These are phyloP conservation scores for Wickerhamomyces canadensis DNA, from an alignment of 805 yeast genomes.

Conservation along the genomic window DNA sequence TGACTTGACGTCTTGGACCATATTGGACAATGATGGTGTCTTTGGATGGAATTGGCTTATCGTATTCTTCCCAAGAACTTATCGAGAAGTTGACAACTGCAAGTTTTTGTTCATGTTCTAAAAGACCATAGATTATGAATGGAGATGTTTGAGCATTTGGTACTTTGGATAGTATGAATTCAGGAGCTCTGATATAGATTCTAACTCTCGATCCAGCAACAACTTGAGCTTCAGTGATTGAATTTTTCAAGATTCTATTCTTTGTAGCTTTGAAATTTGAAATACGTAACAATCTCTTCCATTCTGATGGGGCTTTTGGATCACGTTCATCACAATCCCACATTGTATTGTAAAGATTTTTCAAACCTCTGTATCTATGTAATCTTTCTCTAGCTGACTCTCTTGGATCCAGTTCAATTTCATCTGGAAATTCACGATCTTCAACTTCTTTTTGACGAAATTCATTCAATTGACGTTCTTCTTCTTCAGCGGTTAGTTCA, in stretches of 20 bases:
- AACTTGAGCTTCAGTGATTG: slow-evolving; percentile 38
- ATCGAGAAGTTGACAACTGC: slow-evolving; percentile 79
- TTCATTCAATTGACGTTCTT: slow-evolving; percentile 64
- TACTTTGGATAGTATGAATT: slow-evolving; percentile 36
- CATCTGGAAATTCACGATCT: slow-evolving; percentile 93
- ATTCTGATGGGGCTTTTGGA: slow-evolving; percentile 66
- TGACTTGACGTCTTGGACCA: slow-evolving; percentile 84
- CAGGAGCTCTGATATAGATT: slow-evolving; percentile 55
- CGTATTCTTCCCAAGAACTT: slow-evolving; percentile 86
- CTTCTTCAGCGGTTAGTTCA: slow-evolving; percentile 79
- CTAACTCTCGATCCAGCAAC: slow-evolving; percentile 61
- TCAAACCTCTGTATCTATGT: slow-evolving; percentile 78
- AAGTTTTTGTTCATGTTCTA: slow-evolving; percentile 81
- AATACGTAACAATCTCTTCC: slow-evolving; percentile 70
- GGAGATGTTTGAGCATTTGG: slow-evolving; percentile 41
- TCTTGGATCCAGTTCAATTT: slow-evolving; percentile 74
- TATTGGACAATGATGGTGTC: slow-evolving; percentile 81
- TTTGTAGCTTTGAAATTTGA: slow-evolving; percentile 73
- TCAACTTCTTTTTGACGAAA: slow-evolving; percentile 71
- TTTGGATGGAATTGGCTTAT: slow-evolving; percentile 78
- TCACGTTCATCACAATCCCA: slow-evolving; percentile 91
- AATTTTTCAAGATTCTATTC: slow-evolving; percentile 60
- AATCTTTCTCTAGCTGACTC: slow-evolving; percentile 74
- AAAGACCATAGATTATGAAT: slow-evolving; percentile 64
- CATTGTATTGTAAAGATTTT: slow-evolving; percentile 67